Conservation (phyloP, 805 yeast species). For the Kluyveromyces siamensis region DNA sequence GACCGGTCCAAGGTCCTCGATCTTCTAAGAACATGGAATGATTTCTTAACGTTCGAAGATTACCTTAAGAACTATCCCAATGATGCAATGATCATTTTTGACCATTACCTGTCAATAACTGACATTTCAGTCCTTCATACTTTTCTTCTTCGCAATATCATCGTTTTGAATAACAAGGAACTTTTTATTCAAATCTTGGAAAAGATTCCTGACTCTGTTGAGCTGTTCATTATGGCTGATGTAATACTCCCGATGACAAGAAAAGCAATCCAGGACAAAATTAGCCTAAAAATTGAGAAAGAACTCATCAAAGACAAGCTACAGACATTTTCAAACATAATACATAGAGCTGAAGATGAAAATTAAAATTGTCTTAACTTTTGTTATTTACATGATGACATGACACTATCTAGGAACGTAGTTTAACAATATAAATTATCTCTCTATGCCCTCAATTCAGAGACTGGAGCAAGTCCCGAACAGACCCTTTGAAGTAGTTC, state of each 20-base stretch:
- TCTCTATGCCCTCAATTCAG: conserved; percentile 12
- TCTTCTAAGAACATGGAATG: conserved; percentile 15
- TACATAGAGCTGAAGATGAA: neutral
- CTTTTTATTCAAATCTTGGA: conserved; percentile 8
- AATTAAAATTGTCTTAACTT: neutral
- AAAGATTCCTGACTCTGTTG: conserved; percentile 12
- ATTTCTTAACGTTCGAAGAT: conserved; percentile 18
- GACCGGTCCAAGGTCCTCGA: conserved; percentile 9
- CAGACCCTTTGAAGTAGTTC: conserved; percentile 20
- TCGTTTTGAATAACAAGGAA: conserved; percentile 5
- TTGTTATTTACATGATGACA: neutral
- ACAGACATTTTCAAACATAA: conserved; percentile 5
- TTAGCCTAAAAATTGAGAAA: conserved; percentile 13
- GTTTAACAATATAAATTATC: neutral
- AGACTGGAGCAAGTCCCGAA: conserved; percentile 24
- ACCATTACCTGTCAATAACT: conserved; percentile 10
- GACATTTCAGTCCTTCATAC: conserved; percentile 7
- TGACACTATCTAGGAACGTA: neutral
- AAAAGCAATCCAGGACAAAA: conserved; percentile 5
- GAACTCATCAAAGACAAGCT: conserved; percentile 16
- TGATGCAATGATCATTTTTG: conserved; percentile 10
- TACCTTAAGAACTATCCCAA: conserved; percentile 1
- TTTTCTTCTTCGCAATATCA: conserved; percentile 14
- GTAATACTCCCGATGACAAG: conserved; percentile 10
- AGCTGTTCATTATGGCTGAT: conserved; percentile 9